Evolutionary conservation across 495 filamentous ascomycete species (phyloP), one percentile per base, ranked within the genome.

Genomic region (Xylaria bambusicola): DNA sequence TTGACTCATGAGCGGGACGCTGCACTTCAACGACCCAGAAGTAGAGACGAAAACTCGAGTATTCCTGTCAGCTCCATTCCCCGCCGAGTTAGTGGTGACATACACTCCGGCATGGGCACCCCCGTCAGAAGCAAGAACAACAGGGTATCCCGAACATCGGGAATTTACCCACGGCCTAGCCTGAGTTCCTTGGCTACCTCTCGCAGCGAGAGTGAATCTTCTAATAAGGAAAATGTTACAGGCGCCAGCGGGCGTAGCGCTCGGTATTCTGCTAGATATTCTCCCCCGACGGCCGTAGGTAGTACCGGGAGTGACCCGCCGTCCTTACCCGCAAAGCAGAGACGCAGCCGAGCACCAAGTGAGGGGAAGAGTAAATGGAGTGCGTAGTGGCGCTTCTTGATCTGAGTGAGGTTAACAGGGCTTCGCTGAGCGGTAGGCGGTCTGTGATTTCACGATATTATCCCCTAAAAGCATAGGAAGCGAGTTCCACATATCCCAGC

Each of bases 11-110:
- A 79, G 15, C 73, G 77, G 1, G 77, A 78, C 6, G 58, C 68
- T 3, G 53, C 52, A 7, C 20, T 73, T 9, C 80, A 76, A 49
- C 75, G 80, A 0, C 78, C 80, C 1, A 69, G 75, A 15, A 82
- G 79, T 60, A 73, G 75, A 45, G 80, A 82, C 10, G 74, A 72
- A 26, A 63, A 41, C 18, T 60, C 71, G 7, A 65, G 66, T 29
- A 67, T 68, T 17, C 70, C 69, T 18, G 54, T 67, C 17, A 78
- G 73, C 6, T 61, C 61, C 26, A 73, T 78, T 21, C 78, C 75
- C 1, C 70, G 77, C n/a, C 69, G 75, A 12, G 67, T 73, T 0
- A 75, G 72, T 60, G 64, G 67, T 50, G 75, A 77, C 3, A 61
- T 62, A 35, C 40, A 54, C 4, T 45, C 68, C 9, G 53, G 50